phyloP scores from a whole-genome alignment of 2,329 filamentous ascomycete genomes.

The Calonectria pseudoturangicola region DNA sequence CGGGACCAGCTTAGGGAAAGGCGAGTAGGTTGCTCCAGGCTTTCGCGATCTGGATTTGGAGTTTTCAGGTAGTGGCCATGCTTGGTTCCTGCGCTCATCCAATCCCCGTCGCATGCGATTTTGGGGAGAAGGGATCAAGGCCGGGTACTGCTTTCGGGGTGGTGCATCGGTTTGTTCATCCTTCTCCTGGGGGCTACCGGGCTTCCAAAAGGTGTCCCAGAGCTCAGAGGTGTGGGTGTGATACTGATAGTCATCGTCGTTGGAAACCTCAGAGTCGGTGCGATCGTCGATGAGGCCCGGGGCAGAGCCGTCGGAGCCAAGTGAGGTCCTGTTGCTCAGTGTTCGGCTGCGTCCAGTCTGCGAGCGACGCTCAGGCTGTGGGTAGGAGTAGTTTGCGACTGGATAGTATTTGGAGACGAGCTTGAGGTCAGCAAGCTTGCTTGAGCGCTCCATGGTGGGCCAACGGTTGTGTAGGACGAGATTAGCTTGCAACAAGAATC shows the following conservation, averaged over 20 bases:
- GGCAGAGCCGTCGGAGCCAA: slow-evolving; percentile 67
- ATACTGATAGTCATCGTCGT: slow-evolving; percentile 71
- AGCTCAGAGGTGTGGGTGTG: slow-evolving; percentile 66
- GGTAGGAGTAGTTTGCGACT: slow-evolving; percentile 65
- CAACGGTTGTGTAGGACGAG: slow-evolving; percentile 45
- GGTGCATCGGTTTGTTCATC: slow-evolving; percentile 40
- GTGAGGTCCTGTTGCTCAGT: slow-evolving; percentile 62
- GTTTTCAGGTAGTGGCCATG: slow-evolving; percentile 55
- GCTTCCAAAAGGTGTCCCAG: slow-evolving; percentile 72
- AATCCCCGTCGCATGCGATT: slow-evolving; percentile 42
- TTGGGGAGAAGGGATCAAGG: slow-evolving; percentile 57
- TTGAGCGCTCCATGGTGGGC: slow-evolving; percentile 60
- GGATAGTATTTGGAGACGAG: slow-evolving; percentile 64
- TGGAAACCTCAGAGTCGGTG: slow-evolving; percentile 69
- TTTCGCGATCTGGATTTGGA: slow-evolving; percentile 48
- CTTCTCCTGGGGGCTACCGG: slow-evolving; percentile 37
- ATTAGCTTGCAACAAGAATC: slow-evolving; percentile 51
- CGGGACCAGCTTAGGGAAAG: slow-evolving; percentile 63
- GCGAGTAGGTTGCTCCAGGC: slow-evolving; percentile 61
- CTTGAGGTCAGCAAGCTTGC: slow-evolving; percentile 61
- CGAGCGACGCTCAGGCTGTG: slow-evolving; percentile 53
- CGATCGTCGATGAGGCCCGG: slow-evolving; percentile 71
- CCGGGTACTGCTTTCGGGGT: slow-evolving; percentile 57
- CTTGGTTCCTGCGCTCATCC: slow-evolving; percentile 53
- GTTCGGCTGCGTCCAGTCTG: slow-evolving; percentile 49